phyloP scores from a whole-genome alignment of 2,329 filamentous ascomycete genomes.

The Xylariomycetidae sp. region DNA sequence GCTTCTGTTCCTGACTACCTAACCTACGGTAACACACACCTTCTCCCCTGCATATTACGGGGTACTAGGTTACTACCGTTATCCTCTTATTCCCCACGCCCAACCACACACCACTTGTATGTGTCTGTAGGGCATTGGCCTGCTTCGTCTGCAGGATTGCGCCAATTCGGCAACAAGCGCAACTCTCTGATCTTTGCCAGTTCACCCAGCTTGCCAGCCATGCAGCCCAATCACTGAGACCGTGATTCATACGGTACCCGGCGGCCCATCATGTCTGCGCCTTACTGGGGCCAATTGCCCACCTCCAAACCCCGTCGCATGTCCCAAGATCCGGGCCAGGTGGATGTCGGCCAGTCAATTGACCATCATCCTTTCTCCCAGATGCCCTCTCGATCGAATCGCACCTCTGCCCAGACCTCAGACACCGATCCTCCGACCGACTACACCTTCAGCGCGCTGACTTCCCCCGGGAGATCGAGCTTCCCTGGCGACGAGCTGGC shows the following conservation, averaged over 20 bases:
- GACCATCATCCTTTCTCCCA: constrained; percentile 30
- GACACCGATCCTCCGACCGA: constrained; percentile 50
- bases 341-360: constrained; percentile 28
- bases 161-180: constrained; percentile 5
- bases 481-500: constrained; percentile 48
- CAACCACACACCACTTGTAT: constrained; percentile 19
- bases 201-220: constrained; percentile 14
- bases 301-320: constrained; percentile 39
- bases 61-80: no score
- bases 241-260: no score
- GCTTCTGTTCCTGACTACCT: no score
- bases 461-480: constrained; percentile 46
- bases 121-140: constrained; percentile 42
- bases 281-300: constrained; percentile 56
- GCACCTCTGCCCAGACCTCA: constrained; percentile 50
- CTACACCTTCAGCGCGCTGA: constrained; percentile 52
- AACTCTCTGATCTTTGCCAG: constrained; percentile 13
- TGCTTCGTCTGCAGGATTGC: constrained; percentile 17
- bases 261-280: constrained; percentile 35
- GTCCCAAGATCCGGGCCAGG: constrained; percentile 29
- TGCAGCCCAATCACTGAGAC: constrained; percentile 20
- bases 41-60: no score
- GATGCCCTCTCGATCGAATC: constrained; percentile 32
- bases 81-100: no score
- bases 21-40: no score